These are phyloP conservation scores for Mortierella sp. DNA, from an alignment of 371 early-diverging fungal species.

Conservation along the genomic window DNA sequence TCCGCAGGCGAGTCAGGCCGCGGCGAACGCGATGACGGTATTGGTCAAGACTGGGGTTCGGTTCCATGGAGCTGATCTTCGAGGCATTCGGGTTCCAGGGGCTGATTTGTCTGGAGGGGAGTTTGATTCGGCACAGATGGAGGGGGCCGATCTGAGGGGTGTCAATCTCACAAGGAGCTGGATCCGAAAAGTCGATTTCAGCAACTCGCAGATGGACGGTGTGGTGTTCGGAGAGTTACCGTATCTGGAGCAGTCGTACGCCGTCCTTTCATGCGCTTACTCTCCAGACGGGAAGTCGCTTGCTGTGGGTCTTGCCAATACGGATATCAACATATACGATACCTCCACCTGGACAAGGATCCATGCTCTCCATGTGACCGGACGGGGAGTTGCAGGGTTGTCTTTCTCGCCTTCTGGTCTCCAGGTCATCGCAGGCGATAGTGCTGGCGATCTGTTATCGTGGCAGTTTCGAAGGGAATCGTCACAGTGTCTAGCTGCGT, in stretches of 20 bases:
- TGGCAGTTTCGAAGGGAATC: too few species aligned
- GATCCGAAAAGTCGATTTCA: slow-evolving; percentile 14
- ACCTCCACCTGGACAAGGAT: too few species aligned
- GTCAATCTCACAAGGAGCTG: not conserved
- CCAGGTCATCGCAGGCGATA: not conserved
- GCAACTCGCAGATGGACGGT: not conserved
- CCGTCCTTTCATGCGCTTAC: not conserved
- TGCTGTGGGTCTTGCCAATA: not conserved
- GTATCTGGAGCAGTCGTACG: not conserved
- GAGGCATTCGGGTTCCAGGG: slow-evolving; percentile 2
- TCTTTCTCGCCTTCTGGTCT: not conserved
- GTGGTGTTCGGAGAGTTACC: slow-evolving; percentile 16
- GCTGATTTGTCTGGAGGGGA: not conserved
- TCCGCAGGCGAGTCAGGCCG: rapidly evolving
- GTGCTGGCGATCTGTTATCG: too few species aligned
- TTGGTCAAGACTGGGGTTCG: not conserved
- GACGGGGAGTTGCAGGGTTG: not conserved
- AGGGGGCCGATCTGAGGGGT: not conserved
- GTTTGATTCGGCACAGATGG: slow-evolving; percentile 15
- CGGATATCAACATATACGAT: too few species aligned
- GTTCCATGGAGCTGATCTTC: not conserved
- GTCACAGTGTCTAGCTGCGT: too few species aligned
- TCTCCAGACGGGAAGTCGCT: not conserved
- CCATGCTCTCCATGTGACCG: not conserved
- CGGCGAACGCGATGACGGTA: not conserved